Evolutionary conservation across 2,329 filamentous ascomycete species (phyloP).

Genomic region (Dendrostoma leiphaemia): DNA sequence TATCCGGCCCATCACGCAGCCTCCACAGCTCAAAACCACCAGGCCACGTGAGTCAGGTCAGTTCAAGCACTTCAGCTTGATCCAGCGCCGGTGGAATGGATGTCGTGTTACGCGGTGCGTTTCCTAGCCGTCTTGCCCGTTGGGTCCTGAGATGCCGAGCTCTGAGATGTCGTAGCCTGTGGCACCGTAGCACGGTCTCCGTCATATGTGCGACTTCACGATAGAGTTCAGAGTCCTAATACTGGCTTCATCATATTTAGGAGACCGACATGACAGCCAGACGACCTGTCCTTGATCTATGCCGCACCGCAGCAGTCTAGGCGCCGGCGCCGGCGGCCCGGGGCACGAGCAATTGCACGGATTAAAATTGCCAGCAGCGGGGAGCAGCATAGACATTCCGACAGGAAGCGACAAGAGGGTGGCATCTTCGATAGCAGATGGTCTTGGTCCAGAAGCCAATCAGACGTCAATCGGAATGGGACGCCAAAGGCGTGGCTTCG

Average conservation of each 20-base stretch:
- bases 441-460: slow-evolving; percentile 1
- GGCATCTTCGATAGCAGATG: background rate
- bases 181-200: background rate
- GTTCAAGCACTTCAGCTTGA: background rate
- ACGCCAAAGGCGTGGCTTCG: slow-evolving; percentile 2
- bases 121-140: background rate
- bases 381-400: background rate
- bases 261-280: background rate
- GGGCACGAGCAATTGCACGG: too few relatives aligned
- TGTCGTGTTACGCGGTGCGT: background rate
- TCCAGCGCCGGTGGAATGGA: too few relatives aligned
- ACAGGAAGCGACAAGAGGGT: background rate
- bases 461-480: background rate
- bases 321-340: too few relatives aligned
- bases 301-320: background rate
- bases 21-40: background rate
- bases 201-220: background rate
- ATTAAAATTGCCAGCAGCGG: background rate
- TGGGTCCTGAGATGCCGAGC: background rate
- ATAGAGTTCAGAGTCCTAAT: background rate
- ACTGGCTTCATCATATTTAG: background rate
- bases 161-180: background rate
- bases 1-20: background rate
- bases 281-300: background rate
- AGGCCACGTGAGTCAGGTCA: too few relatives aligned